Conservation (phyloP, 2,329 filamentous ascomycete species). For the Pseudogymnoascus sp. region DNA sequence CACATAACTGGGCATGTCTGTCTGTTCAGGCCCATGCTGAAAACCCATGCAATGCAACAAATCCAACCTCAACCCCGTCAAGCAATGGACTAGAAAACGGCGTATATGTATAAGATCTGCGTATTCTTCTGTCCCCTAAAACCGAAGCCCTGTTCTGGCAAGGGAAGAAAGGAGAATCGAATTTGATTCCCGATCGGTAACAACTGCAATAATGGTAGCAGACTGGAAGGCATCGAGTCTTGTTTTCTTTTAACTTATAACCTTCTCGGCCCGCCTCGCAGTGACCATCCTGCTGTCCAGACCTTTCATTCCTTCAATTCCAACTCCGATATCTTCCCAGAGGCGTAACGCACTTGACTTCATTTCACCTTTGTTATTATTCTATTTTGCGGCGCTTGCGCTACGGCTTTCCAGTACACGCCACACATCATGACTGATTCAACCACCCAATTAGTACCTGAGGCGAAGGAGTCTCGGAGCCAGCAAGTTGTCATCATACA, state of each 20-base stretch:
- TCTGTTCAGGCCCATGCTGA: neutral
- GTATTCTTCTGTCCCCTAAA: neutral
- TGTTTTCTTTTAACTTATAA: neutral
- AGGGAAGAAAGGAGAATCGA: neutral
- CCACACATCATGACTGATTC: neutral
- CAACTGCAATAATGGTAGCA: neutral
- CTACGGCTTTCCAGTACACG: neutral
- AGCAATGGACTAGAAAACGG: neutral
- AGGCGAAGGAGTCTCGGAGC: neutral
- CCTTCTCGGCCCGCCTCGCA: neutral
- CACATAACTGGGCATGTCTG: neutral
- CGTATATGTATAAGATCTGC: conserved; percentile 4
- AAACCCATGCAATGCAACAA: neutral
- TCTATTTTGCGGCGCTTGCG: neutral
- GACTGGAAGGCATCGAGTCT: neutral
- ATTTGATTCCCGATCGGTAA: neutral
- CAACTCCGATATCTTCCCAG: neutral
- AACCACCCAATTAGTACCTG: neutral
- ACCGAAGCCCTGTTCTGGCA: conserved; percentile 2
- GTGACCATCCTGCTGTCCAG: neutral
- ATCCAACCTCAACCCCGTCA: neutral
- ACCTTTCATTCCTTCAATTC: neutral
- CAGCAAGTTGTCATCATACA: neutral
- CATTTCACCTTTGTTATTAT: neutral
- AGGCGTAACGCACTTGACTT: neutral